These are phyloP conservation scores for Biscutella laevigata DNA, from an alignment of 441 rosid species.

Conservation along the genomic window DNA sequence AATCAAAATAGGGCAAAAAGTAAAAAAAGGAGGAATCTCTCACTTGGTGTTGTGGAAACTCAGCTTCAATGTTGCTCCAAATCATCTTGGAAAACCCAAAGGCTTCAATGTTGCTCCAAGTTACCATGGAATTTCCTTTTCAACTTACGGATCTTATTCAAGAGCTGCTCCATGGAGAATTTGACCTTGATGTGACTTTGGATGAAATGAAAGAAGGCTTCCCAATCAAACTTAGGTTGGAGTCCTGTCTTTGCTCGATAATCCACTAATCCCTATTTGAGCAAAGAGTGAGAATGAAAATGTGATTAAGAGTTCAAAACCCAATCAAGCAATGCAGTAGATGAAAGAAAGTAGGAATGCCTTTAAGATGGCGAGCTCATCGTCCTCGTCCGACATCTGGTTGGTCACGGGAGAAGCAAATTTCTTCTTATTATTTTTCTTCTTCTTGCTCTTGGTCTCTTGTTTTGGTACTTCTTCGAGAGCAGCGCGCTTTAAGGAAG, in stretches of 20 bases:
- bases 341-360: not conserved
- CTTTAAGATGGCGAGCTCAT: constrained; percentile 19
- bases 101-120: constrained; percentile 11
- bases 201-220: not conserved
- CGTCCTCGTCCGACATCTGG: constrained; percentile 19
- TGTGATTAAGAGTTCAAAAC: not conserved
- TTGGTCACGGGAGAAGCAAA: constrained; percentile 1
- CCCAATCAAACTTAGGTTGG: not conserved
- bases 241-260: constrained; percentile 7
- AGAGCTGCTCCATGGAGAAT: constrained; percentile 8
- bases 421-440: not conserved
- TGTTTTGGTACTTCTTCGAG: not conserved
- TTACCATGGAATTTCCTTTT: not conserved
- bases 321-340: not conserved
- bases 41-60: not conserved
- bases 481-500: not conserved
- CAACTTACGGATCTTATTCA: constrained; percentile 14
- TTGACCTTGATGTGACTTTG: not conserved
- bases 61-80: constrained; percentile 1
- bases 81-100: constrained; percentile 21
- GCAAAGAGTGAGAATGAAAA: not conserved
- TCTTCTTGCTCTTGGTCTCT: not conserved
- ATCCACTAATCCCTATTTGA: constrained; percentile 12
- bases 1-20: not conserved
- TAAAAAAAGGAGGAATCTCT: not conserved